A percentile compares a stretch with the other conserved stretches of the same genome.
These are phyloP conservation scores for Fusarium mangiferae DNA, from an alignment of 2,329 filamentous ascomycete species.

Conservation along the genomic window DNA sequence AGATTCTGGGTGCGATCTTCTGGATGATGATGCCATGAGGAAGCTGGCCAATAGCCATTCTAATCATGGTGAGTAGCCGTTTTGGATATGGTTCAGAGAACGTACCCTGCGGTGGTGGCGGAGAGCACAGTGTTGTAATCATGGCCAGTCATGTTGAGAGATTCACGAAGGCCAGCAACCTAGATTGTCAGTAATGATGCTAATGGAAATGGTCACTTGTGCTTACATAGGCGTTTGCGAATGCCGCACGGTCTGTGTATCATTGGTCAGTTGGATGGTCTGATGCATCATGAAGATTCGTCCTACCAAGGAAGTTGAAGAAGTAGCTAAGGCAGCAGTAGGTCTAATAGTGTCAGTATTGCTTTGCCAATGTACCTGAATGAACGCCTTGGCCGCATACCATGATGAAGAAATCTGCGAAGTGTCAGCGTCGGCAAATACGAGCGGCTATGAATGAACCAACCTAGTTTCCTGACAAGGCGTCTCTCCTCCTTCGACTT, in stretches of 20 bases:
- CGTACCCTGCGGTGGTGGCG: conserved; percentile 45
- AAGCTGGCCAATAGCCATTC: conserved; percentile 63
- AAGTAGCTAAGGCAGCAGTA: conserved; percentile 51
- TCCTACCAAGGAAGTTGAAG: conserved; percentile 52
- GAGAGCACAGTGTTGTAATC: conserved; percentile 46
- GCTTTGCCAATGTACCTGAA: fast-evolving
- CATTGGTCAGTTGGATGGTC: background rate
- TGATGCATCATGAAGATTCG: fast-evolving
- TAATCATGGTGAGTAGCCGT: background rate
- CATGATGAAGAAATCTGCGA: conserved; percentile 48
- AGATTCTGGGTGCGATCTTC: conserved; percentile 67
- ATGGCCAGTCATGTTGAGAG: conserved; percentile 55
- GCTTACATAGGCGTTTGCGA: conserved; percentile 54
- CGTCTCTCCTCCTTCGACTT: conserved; percentile 41
- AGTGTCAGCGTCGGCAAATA: background rate
- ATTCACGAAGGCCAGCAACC: conserved; percentile 57
- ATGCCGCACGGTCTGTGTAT: conserved; percentile 34
- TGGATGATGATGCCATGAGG: conserved; percentile 68
- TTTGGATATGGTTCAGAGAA: fast-evolving
- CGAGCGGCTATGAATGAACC: fast-evolving
- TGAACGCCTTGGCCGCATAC: background rate
- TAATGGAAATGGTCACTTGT: no score
- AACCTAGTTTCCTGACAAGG: conserved; percentile 46
- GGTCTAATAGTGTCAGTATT: conserved; percentile 29
- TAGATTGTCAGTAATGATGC: background rate